Evolutionary conservation across 1,284 basidiomycete species (phyloP).

Genomic region (Violaceomyces palustris): DNA sequence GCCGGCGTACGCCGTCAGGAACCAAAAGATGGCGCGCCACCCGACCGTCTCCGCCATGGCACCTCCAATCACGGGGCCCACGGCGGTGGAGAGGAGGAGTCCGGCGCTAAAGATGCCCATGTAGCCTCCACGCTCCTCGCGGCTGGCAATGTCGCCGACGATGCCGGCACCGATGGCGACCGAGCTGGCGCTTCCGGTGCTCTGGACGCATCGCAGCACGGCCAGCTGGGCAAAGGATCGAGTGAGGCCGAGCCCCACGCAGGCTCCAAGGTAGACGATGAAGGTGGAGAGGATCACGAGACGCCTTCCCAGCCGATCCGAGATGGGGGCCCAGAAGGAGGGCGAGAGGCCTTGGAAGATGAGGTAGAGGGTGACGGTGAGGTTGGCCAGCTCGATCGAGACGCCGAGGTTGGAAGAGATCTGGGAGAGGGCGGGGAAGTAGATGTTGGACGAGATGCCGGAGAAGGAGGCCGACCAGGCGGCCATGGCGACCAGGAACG

Average conservation of each 20-base stretch:
- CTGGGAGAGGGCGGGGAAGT: conserved; percentile 70
- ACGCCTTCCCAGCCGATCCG: conserved; percentile 61
- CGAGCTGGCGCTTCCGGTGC: conserved; percentile 10
- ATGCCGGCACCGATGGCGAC: conserved; percentile 16
- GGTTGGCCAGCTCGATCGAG: conserved; percentile 65
- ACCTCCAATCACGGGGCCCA: conserved; percentile 12
- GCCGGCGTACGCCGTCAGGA: conserved; percentile 63
- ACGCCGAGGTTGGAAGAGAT: conserved; percentile 63
- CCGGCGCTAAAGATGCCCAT: conserved; percentile 13
- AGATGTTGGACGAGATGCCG: too few relatives aligned
- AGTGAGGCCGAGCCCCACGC: conserved; percentile 62
- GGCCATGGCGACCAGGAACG: too few relatives aligned
- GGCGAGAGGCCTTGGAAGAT: conserved; percentile 61
- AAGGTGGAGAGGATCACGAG: conserved; percentile 61
- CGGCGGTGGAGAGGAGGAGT: conserved; percentile 3
- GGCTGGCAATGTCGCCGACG: conserved; percentile 10
- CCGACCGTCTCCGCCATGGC: conserved; percentile 7
- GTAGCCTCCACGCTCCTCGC: conserved; percentile 13
- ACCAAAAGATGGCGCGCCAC: conserved; percentile 66
- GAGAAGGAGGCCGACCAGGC: too few relatives aligned
- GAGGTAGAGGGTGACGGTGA: conserved; percentile 73
- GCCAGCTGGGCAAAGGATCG: conserved; percentile 63
- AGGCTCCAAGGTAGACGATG: conserved; percentile 54
- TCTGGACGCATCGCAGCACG: conserved; percentile 56
- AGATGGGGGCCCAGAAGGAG: conserved; percentile 61